Conservation (phyloP, 805 yeast genomes). For the Scheffersomyces coipomensis region DNA sequence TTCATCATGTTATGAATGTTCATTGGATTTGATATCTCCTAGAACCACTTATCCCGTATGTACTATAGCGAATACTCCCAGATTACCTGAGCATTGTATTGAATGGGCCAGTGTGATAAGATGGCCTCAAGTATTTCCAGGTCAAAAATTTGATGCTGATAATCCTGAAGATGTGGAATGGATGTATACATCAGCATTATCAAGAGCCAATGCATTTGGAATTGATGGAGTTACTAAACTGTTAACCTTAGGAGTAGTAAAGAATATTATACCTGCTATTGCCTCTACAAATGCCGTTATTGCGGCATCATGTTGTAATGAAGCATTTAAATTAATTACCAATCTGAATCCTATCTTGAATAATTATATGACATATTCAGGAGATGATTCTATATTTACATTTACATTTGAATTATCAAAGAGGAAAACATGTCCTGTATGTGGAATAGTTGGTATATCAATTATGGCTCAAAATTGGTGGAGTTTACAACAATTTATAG, state of each 20-base stretch:
- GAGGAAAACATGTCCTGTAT: slow-evolving; percentile 68
- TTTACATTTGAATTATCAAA: slow-evolving; percentile 67
- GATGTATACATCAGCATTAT: slow-evolving; percentile 53
- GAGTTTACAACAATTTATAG: slow-evolving; percentile 44
- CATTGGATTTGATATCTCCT: slow-evolving; percentile 68
- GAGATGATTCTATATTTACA: slow-evolving; percentile 74
- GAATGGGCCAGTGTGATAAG: slow-evolving; percentile 82
- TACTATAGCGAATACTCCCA: slow-evolving; percentile 92
- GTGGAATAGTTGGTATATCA: slow-evolving; percentile 48
- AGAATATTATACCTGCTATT: slow-evolving; percentile 89
- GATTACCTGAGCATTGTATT: slow-evolving; percentile 90
- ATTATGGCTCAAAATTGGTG: slow-evolving; percentile 25
- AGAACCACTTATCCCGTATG: slow-evolving; percentile 81
- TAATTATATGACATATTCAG: slow-evolving; percentile 86
- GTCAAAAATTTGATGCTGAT: slow-evolving; percentile 63
- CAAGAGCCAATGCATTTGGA: slow-evolving; percentile 61
- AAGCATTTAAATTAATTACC: slow-evolving; percentile 76
- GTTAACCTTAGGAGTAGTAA: slow-evolving; percentile 82
- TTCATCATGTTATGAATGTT: slow-evolving; percentile 91
- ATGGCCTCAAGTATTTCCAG: slow-evolving; percentile 60
- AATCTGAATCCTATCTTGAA: slow-evolving; percentile 63
- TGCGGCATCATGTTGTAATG: slow-evolving; percentile 87
- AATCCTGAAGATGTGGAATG: slow-evolving; percentile 60
- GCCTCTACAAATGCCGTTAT: slow-evolving; percentile 92
- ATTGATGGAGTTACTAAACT: slow-evolving; percentile 75